A percentile compares a stretch with the other conserved stretches of the same genome.
These are phyloP conservation scores for Monilinia laxa DNA, from an alignment of 2,329 filamentous ascomycete species.

Conservation along the genomic window DNA sequence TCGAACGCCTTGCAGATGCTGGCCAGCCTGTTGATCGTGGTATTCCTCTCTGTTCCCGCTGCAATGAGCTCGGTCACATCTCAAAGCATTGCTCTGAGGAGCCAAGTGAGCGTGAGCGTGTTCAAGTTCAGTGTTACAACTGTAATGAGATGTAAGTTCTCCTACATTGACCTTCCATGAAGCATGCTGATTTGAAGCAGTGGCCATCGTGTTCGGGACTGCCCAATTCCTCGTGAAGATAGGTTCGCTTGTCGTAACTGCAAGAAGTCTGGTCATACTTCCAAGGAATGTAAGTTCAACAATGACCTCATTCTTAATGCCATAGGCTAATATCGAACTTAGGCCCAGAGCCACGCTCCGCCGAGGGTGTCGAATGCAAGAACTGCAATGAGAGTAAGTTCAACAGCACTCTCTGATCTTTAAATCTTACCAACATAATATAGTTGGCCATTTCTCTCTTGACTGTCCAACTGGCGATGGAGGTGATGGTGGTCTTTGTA, in stretches of 20 bases:
- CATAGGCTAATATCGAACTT: conserved; percentile 11
- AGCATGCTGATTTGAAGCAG: conserved; percentile 27
- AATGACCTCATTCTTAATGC: neutral
- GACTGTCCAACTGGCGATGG: conserved; percentile 64
- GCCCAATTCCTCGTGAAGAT: conserved; percentile 60
- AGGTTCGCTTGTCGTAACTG: conserved; percentile 69
- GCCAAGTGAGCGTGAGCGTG: conserved; percentile 48
- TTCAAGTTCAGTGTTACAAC: conserved; percentile 61
- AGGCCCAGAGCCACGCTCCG: conserved; percentile 57
- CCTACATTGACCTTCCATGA: neutral
- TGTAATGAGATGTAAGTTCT: conserved; percentile 49
- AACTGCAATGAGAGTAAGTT: conserved; percentile 40
- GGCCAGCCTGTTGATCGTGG: conserved; percentile 62
- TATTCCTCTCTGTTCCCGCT: conserved; percentile 53
- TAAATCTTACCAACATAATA: conserved; percentile 1
- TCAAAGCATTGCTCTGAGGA: conserved; percentile 61
- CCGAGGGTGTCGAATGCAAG: conserved; percentile 45
- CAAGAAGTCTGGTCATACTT: conserved; percentile 44
- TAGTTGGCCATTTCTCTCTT: conserved; percentile 60
- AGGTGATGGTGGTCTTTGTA: conserved; percentile 54
- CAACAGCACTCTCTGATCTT: neutral
- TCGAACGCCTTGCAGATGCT: conserved; percentile 62
- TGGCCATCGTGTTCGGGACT: conserved; percentile 69
- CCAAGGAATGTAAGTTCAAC: conserved; percentile 38
- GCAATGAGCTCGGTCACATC: conserved; percentile 52